Evolutionary conservation across 2,329 filamentous ascomycete species (phyloP), one percentile per base, ranked within the genome.

Genomic region (Pseudocercospora musae): DNA sequence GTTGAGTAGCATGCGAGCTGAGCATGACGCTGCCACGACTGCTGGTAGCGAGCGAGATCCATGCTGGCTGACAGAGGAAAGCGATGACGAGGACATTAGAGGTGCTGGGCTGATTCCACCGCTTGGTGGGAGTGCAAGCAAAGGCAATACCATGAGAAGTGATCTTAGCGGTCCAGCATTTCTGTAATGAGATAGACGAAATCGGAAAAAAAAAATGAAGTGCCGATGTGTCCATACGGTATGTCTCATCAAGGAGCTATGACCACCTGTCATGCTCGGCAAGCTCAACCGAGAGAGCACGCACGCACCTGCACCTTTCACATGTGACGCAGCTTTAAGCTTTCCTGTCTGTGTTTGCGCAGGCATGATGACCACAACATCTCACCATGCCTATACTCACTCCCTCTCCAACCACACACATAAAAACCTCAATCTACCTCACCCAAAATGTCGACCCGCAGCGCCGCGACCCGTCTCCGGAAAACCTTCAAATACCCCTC

Each of bases 401-500:
- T 18, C 2, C 50, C 29, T 10, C 29, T 13, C 15, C 29, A 7
- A 27, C 25, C 29, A 18, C n/a, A 55, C 57, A 29, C 37, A 63
- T 58, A 58, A 33, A 46, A 8, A 33, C 48, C 7, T 44, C n/a
- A n/a, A n/a, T n/a, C n/a, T n/a, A n/a, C n/a, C n/a, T n/a, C n/a
- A n/a, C n/a, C 37, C 29, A 59, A 7, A 7, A 62, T 59, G 57
- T 48, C 64, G 37, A 59, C 62, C 18, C 52, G 29, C 52, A 21
- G 52, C 29, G 18, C 27, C n/a, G 15, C 25, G 1, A 60, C 62
- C 20, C 65, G 65, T 60, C 80, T 95, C 49, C 88, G 92, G 71
- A 89, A 85, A 70, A 89, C 90, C 8, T 95, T 96, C 77, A 85
- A 84, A 64, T 95, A 94, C 77, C 89, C 89, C 4, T 15, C 80